Evolutionary conservation across 2,329 filamentous ascomycete genomes (phyloP).

Genomic region (Trichothecium roseum): DNA sequence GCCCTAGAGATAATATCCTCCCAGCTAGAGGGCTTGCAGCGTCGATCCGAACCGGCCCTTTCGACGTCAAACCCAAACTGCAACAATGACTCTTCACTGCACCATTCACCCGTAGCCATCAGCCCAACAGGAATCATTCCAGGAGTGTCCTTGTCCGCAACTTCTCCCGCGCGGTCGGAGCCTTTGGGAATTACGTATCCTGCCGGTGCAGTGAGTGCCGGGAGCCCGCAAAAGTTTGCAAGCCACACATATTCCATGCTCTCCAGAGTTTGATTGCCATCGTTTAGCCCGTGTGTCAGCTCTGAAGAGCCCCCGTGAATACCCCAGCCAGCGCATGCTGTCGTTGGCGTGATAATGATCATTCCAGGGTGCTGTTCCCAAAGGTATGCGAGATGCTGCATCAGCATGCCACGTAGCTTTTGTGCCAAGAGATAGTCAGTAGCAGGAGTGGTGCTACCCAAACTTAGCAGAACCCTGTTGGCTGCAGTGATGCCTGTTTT

Average conservation of each 20-base stretch:
- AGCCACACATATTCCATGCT: conserved; percentile 42
- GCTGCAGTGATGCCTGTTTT: conserved; percentile 42
- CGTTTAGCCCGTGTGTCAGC: conserved; percentile 29
- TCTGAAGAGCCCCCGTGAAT: conserved; percentile 23
- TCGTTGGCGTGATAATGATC: conserved; percentile 62
- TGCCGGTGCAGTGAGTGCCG: conserved; percentile 32
- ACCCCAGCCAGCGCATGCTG: conserved; percentile 34
- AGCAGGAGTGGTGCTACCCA: conserved; percentile 51
- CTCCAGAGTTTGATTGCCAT: conserved; percentile 33
- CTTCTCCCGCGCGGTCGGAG: conserved; percentile 14
- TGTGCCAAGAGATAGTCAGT: conserved; percentile 61
- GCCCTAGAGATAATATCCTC: conserved; percentile 31
- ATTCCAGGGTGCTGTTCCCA: conserved; percentile 57
- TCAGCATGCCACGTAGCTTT: conserved; percentile 56
- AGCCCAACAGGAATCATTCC: too few species aligned
- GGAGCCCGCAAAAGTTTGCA: conserved; percentile 39
- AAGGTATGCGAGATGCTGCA: conserved; percentile 59
- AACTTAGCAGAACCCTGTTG: conserved; percentile 55
- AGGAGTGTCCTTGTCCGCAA: conserved; percentile 26
- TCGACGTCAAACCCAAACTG: conserved; percentile 38
- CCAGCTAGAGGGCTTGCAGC: conserved; percentile 27
- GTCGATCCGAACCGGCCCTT: conserved; percentile 22
- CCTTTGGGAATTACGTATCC: conserved; percentile 31
- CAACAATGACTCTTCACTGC: conserved; percentile 35
- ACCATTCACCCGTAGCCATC: conserved; percentile 47